A percentile compares a stretch with the other conserved stretches of the same genome.
Conservation (phyloP, 139 green algal species). For the Tetraselmis striata region DNA sequence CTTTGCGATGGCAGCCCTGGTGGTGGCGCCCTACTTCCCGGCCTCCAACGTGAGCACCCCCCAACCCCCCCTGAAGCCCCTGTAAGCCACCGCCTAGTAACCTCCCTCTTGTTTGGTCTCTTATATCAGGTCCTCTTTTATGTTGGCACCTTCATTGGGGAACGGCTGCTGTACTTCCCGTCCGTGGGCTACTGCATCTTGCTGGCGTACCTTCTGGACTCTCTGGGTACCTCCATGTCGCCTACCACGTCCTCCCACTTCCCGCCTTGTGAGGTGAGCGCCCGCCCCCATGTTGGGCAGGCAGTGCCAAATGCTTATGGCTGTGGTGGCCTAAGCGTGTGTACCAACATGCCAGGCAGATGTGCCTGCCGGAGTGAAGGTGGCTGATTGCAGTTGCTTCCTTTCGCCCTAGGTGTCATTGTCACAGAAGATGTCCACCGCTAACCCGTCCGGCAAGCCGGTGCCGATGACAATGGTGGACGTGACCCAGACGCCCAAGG, state of each 20-base stretch:
- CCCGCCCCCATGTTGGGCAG: too few relatives aligned
- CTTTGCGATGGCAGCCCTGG: conserved; percentile 38
- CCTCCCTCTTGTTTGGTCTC: too few relatives aligned
- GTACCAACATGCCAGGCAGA: too few relatives aligned
- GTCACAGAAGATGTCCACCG: neutral
- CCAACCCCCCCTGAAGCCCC: neutral
- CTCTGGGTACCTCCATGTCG: neutral
- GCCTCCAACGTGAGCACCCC: conserved; percentile 51
- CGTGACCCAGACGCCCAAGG: too few relatives aligned
- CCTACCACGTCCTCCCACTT: neutral
- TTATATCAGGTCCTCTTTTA: conserved; percentile 66
- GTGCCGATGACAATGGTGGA: neutral
- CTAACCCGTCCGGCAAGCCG: neutral
- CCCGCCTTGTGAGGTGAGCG: neutral
- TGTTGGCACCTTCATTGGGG: conserved; percentile 74
- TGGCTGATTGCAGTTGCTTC: too few relatives aligned
- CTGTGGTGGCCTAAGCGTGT: too few relatives aligned
- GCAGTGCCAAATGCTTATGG: too few relatives aligned
- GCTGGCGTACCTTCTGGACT: conserved; percentile 29
- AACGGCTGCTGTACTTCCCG: conserved; percentile 73
- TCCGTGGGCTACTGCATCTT: conserved; percentile 65
- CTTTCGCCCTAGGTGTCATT: too few relatives aligned
- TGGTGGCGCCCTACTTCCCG: conserved; percentile 64
- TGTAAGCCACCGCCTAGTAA: too few relatives aligned
- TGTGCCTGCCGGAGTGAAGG: too few relatives aligned